phyloP scores from a whole-genome alignment of 2,329 filamentous ascomycete species.

The Nannizzia gypsea region DNA sequence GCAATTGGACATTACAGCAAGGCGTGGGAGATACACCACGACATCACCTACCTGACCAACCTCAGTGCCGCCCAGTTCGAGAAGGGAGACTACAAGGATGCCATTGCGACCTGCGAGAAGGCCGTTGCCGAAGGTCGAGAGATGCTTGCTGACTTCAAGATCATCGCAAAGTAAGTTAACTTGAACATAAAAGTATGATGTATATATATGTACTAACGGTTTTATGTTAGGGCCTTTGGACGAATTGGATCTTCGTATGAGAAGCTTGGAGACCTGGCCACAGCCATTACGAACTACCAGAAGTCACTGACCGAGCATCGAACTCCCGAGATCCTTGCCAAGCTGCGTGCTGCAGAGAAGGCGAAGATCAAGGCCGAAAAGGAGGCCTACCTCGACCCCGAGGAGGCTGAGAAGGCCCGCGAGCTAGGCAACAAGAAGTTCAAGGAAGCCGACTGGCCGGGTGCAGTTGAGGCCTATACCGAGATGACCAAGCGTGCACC shows the following conservation, averaged over 20 bases:
- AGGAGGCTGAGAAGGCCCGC: constrained; percentile 87
- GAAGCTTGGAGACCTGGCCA: constrained; percentile 66
- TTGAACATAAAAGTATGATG: background rate
- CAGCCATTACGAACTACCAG: constrained; percentile 82
- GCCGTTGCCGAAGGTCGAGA: constrained; percentile 82
- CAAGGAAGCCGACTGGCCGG: constrained; percentile 93
- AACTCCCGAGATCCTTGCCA: constrained; percentile 82
- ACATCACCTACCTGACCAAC: constrained; percentile 97
- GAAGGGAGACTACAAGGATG: constrained; percentile 83
- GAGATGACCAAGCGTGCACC: constrained; percentile 97
- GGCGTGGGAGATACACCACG: constrained; percentile 89
- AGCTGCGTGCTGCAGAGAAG: constrained; percentile 85
- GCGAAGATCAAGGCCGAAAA: constrained; percentile 64
- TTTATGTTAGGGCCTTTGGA: constrained; percentile 55
- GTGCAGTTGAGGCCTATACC: constrained; percentile 80
- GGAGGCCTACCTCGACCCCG: constrained; percentile 74
- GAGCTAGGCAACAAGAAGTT: constrained; percentile 94
- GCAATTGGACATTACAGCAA: constrained; percentile 91
- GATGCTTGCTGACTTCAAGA: constrained; percentile 91
- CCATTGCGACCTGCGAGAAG: constrained; percentile 75
- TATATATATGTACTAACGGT: background rate
- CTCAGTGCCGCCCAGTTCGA: constrained; percentile 88
- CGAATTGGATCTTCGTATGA: constrained; percentile 92
- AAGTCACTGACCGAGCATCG: constrained; percentile 93
- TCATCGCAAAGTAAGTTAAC: constrained; percentile 66